Conservation (phyloP, 768 basidiomycete species). For the Hericium rajendrae region DNA sequence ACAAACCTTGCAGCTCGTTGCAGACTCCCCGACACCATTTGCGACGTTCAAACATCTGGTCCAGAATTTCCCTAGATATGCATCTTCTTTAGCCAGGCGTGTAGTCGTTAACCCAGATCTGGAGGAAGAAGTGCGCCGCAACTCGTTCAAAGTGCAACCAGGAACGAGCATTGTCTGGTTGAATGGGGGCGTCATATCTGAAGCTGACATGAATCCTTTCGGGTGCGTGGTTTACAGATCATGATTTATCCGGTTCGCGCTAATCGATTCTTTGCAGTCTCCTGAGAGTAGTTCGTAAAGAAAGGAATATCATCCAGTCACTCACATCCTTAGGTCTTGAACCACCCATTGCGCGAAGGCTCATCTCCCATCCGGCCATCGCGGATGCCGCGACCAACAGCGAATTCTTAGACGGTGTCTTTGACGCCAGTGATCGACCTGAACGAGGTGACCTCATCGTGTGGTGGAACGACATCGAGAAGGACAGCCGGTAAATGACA, state of each 20-base stretch:
- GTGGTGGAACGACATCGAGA: slow-evolving; percentile 91
- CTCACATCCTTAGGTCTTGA: slow-evolving; percentile 56
- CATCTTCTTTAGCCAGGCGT: slow-evolving; percentile 61
- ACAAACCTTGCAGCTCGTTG: slow-evolving; percentile 68
- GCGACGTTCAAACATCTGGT: slow-evolving; percentile 55
- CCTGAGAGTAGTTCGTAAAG: slow-evolving; percentile 61
- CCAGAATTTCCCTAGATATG: slow-evolving; percentile 87
- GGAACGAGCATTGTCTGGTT: slow-evolving; percentile 64
- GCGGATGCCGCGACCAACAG: slow-evolving; percentile 38
- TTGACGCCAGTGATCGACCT: slow-evolving; percentile 80
- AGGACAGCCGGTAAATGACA: slow-evolving; percentile 52
- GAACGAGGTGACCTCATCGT: slow-evolving; percentile 70
- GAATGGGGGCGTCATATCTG: slow-evolving; percentile 58
- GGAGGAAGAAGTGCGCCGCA: slow-evolving; percentile 43
- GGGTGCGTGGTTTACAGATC: slow-evolving; percentile 27
- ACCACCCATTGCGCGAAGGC: slow-evolving; percentile 54
- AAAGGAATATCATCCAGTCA: slow-evolving; percentile 50
- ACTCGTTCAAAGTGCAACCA: slow-evolving; percentile 41
- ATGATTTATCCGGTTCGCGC: neutral
- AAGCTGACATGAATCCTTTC: slow-evolving; percentile 63
- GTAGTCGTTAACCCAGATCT: slow-evolving; percentile 45
- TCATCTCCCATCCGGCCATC: slow-evolving; percentile 60
- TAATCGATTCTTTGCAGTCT: slow-evolving; percentile 32
- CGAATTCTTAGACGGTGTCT: slow-evolving; percentile 57
- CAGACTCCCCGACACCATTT: slow-evolving; percentile 44